Percentiles rank a stretch among this genome's conserved stretches.
These are phyloP conservation scores for Sclerotinia minor DNA, from an alignment of 2,329 filamentous ascomycete species.

Conservation along the genomic window DNA sequence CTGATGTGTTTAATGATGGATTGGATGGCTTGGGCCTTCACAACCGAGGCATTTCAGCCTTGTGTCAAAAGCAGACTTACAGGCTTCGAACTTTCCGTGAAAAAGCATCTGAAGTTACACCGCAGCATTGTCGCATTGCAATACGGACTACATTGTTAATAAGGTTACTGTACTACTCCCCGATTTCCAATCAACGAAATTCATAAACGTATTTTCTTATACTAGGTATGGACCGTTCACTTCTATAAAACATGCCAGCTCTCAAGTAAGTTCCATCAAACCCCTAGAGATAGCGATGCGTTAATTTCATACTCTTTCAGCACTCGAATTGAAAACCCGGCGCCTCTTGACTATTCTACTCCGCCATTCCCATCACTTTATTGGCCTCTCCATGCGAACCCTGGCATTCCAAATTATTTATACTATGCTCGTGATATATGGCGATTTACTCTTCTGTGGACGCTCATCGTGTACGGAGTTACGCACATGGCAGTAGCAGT, in stretches of 20 bases:
- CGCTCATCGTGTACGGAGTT: constrained; percentile 61
- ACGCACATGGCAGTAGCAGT: constrained; percentile 59
- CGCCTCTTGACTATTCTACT: constrained; percentile 54
- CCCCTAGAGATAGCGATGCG: background rate
- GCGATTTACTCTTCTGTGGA: constrained; percentile 71
- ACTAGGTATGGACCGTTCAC: background rate
- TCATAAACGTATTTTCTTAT: background rate
- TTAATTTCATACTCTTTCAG: constrained; percentile 30
- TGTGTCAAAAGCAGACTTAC: background rate
- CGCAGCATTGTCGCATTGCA: constrained; percentile 4
- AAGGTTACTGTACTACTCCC: background rate
- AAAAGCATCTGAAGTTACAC: constrained; percentile 1
- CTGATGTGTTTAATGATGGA: constrained; percentile 11
- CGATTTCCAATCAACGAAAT: background rate
- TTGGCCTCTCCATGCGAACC: constrained; percentile 53
- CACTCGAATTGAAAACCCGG: constrained; percentile 34
- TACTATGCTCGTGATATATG: constrained; percentile 65
- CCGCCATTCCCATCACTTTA: constrained; percentile 69
- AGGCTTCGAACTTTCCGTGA: background rate
- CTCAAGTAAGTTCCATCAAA: constrained; percentile 29
- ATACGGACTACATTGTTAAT: no score
- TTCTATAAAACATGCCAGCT: constrained; percentile 27
- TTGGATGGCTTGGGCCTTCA: background rate
- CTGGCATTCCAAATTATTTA: constrained; percentile 50
- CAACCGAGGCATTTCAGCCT: constrained; percentile 21